Evolutionary conservation across 108 stramenopile genomes (phyloP).

Genomic region (Cylindrotheca fusiformis): DNA sequence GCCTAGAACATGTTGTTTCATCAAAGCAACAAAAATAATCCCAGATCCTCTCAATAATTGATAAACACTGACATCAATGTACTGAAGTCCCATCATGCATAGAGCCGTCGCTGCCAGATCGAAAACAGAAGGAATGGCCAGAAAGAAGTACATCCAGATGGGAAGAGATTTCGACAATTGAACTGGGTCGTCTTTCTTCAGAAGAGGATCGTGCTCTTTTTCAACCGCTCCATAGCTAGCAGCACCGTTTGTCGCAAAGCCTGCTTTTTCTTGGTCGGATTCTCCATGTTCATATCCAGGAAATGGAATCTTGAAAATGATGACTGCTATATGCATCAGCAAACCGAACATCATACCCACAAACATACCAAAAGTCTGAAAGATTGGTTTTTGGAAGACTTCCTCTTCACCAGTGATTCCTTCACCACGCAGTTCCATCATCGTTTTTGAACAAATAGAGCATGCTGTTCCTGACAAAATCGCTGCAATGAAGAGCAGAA

Average conservation of each 20-base stretch:
- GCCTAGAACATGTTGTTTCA: slow-evolving; percentile 83
- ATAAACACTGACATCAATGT: slow-evolving; percentile 84
- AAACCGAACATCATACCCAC: slow-evolving; percentile 86
- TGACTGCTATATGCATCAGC: slow-evolving; percentile 73
- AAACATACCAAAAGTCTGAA: slow-evolving; percentile 89
- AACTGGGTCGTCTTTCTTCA: slow-evolving; percentile 17
- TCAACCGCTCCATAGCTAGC: not conserved
- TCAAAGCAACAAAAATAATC: slow-evolving; percentile 90
- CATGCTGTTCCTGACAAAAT: slow-evolving; percentile 86
- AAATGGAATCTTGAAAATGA: slow-evolving; percentile 73
- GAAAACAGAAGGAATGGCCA: slow-evolving; percentile 82
- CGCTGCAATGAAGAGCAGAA: slow-evolving; percentile 73
- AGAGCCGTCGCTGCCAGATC: slow-evolving; percentile 87
- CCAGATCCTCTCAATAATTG: slow-evolving; percentile 87
- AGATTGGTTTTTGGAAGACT: slow-evolving; percentile 63
- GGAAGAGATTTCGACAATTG: slow-evolving; percentile 27
- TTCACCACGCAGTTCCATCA: slow-evolving; percentile 72
- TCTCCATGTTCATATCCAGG: slow-evolving; percentile 67
- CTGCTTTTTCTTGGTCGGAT: slow-evolving; percentile 1
- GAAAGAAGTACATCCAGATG: slow-evolving; percentile 81
- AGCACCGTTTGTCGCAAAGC: not conserved
- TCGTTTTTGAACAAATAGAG: slow-evolving; percentile 83
- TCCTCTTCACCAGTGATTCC: slow-evolving; percentile 69
- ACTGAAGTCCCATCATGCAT: slow-evolving; percentile 88
- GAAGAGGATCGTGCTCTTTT: slow-evolving; percentile 9